phyloP scores from a whole-genome alignment of 1,284 basidiomycete genomes.

The Boletellus dicymbophilus region DNA sequence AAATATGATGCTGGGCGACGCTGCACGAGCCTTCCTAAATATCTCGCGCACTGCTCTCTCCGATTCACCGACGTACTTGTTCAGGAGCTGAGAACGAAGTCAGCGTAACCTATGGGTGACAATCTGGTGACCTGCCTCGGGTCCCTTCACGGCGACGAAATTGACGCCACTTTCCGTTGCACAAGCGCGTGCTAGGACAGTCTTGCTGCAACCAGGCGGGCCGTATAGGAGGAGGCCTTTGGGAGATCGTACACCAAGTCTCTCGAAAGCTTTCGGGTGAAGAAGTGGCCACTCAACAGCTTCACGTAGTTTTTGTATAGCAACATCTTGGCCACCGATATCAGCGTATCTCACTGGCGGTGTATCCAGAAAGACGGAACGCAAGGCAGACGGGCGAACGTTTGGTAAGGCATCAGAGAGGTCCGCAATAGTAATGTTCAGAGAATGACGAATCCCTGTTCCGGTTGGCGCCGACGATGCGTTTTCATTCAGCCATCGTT shows the following conservation, averaged over 20 bases:
- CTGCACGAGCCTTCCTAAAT: conserved; percentile 93
- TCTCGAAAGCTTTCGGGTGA: conserved; percentile 82
- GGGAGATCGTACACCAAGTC: conserved; percentile 88
- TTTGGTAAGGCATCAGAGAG: conserved; percentile 72
- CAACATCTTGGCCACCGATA: conserved; percentile 82
- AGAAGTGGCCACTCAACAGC: conserved; percentile 94
- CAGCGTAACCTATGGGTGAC: background rate
- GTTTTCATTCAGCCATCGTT: conserved; percentile 64
- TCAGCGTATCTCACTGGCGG: conserved; percentile 86
- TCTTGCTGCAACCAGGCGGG: conserved; percentile 98
- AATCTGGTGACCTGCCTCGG: conserved; percentile 62
- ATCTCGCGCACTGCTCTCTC: conserved; percentile 94
- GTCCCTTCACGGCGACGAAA: conserved; percentile 97
- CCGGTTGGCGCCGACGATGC: conserved; percentile 11
- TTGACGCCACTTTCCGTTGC: conserved; percentile 96
- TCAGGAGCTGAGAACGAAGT: conserved; percentile 67
- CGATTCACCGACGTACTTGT: conserved; percentile 98
- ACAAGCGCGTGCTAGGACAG: conserved; percentile 90
- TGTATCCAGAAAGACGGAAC: conserved; percentile 89
- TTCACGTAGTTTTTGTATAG: conserved; percentile 85
- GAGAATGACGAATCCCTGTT: conserved; percentile 26
- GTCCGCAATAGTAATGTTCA: conserved; percentile 63
- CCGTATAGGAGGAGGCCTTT: conserved; percentile 94
- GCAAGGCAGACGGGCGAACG: conserved; percentile 92
- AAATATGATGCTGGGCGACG: conserved; percentile 94